Evolutionary conservation across 2,329 filamentous ascomycete species (phyloP), one percentile per base, ranked within the genome.

Genomic region (Trichoderma sp.): DNA sequence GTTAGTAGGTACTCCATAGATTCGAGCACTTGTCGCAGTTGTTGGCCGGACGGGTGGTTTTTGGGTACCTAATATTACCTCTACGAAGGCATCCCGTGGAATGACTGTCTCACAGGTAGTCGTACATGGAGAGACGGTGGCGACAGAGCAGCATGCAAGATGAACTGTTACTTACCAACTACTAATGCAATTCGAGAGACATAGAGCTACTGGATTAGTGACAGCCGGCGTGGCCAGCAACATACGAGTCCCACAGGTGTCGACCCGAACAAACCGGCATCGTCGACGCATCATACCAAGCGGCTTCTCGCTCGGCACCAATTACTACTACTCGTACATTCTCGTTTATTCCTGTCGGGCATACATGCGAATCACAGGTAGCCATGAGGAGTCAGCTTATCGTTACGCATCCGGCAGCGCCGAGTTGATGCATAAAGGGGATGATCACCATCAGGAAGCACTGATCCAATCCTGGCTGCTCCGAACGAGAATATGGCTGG

Each of bases 81-180:
- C n/a, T 45, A 45, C 4, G n/a, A 45, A 45, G n/a, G 42, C 19
- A n/a, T 6, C 6, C 42, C 42, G 9, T 45, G 22, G 22, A 1
- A n/a, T 45, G 4, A 45, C n/a, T 9, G 10, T 10, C 42, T 45
- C 42, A 45, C 4, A n/a, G n/a, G 39, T 39, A 52, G 22, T 8
- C 17, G 29, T n/a, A 63, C 9, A 64, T 64, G 25, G 48, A 39
- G 60, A 64, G 48, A 64, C 34, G 22, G 25, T 54, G 60, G 48
- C 50, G 29, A 56, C n/a, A 32, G 27, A 19, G 13, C 48, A 54
- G 25, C 48, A 39, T 63, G 34, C 35, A 32, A 54, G 25, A 34
- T 22, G 13, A 50, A 29, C 48, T 22, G 27, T 10, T 22, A 42
- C 13, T 10, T 32, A 7, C 9, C 9, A 32, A 25, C 8, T 17